A percentile compares a stretch with the other conserved stretches of the same genome.
Evolutionary conservation across 2,329 filamentous ascomycete species (phyloP).

Genomic region (Pseudogymnoascus sp.): DNA sequence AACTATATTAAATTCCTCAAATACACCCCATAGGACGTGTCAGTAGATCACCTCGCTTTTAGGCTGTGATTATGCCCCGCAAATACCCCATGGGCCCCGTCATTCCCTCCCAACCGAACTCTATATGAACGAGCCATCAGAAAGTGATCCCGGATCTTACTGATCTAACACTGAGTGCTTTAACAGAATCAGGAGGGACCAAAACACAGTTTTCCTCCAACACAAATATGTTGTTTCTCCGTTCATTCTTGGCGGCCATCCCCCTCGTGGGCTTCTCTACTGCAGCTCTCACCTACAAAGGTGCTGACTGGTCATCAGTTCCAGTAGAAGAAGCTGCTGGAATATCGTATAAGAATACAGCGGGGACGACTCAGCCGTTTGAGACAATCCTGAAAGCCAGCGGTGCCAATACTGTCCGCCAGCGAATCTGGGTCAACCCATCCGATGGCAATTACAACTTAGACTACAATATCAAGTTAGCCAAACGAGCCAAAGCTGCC

Average conservation of each 20-base stretch:
- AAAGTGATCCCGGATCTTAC: background rate
- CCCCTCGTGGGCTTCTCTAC: constrained; percentile 2
- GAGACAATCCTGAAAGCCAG: constrained; percentile 55
- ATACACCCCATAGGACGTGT: background rate
- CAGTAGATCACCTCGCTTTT: background rate
- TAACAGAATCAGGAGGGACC: background rate
- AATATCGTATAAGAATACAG: constrained; percentile 50
- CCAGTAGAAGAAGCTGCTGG: constrained; percentile 55
- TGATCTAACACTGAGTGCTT: background rate
- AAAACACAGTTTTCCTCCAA: background rate
- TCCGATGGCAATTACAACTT: constrained; percentile 59
- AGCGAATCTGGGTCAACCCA: constrained; percentile 66
- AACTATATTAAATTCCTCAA: constrained; percentile 1
- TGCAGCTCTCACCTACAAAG: constrained; percentile 50
- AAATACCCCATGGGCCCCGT: background rate
- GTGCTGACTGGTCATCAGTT: constrained; percentile 65
- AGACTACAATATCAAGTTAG: constrained; percentile 63
- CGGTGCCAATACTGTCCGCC: constrained; percentile 63
- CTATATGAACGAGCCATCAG: background rate
- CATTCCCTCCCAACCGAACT: background rate
- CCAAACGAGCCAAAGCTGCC: constrained; percentile 54
- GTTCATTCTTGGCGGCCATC: background rate
- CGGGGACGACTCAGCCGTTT: constrained; percentile 46
- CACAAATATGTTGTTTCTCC: background rate
- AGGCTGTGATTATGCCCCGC: background rate